phyloP scores from a whole-genome alignment of 2,329 filamentous ascomycete species.

The Dactylellina leptospora region DNA sequence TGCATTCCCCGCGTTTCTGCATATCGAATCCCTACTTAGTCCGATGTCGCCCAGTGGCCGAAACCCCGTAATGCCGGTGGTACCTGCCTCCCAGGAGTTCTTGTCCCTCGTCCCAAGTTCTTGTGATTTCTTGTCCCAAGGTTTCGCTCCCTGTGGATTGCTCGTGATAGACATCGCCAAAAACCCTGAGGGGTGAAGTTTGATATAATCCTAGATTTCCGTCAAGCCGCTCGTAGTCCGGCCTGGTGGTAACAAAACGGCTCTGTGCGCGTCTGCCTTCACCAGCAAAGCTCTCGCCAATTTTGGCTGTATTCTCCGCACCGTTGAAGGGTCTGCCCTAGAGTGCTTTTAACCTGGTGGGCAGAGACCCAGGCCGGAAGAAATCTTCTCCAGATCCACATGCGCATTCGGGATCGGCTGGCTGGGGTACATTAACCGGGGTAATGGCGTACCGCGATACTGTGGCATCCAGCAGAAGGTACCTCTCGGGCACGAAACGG shows the following conservation, averaged over 20 bases:
- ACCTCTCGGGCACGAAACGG: not conserved
- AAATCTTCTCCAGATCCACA: slow-evolving; percentile 31
- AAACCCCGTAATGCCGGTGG: slow-evolving; percentile 7
- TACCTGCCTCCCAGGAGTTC: slow-evolving; percentile 13
- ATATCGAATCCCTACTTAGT: slow-evolving; percentile 3
- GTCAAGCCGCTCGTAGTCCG: slow-evolving; percentile 37
- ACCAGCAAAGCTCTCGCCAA: not conserved
- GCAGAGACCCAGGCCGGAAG: slow-evolving; percentile 1
- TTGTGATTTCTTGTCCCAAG: slow-evolving; percentile 35
- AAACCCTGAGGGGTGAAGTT: not conserved
- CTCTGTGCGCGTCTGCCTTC: slow-evolving; percentile 10
- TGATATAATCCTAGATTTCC: slow-evolving; percentile 8
- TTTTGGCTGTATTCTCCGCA: slow-evolving; percentile 12
- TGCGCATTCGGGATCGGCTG: slow-evolving; percentile 28
- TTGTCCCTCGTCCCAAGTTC: slow-evolving; percentile 14
- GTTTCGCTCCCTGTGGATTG: slow-evolving; percentile 13
- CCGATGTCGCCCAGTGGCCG: slow-evolving; percentile 12
- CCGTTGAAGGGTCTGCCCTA: not conserved
- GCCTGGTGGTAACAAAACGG: not conserved
- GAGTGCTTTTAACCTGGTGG: not conserved
- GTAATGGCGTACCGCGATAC: not conserved
- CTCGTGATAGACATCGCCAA: slow-evolving; percentile 29
- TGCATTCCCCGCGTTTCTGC: not conserved
- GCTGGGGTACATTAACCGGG: slow-evolving; percentile 19
- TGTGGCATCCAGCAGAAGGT: not conserved